Conservation (phyloP, 129 eudicot species). For the Cynara cardunculus region DNA sequence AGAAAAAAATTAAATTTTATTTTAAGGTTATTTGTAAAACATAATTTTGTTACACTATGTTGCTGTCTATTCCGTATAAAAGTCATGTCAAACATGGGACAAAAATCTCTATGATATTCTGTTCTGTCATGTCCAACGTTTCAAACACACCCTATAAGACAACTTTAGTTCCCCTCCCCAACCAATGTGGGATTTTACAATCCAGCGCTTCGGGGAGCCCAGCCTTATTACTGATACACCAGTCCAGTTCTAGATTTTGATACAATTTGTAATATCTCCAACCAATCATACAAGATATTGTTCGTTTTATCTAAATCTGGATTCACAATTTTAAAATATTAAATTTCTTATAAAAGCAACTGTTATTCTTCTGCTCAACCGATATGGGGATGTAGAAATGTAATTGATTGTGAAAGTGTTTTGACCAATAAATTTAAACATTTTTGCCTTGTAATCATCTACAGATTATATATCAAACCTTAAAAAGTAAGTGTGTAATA, state of each 20-base stretch:
- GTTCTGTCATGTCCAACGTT: too few relatives aligned
- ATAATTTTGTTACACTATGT: too few relatives aligned
- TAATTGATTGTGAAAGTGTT: background rate
- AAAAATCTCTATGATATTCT: too few relatives aligned
- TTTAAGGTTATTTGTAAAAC: too few relatives aligned
- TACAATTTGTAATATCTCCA: background rate
- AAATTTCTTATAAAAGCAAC: background rate
- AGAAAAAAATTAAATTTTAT: too few relatives aligned
- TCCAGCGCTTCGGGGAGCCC: background rate
- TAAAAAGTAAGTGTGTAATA: slow-evolving; percentile 31
- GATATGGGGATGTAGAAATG: too few relatives aligned
- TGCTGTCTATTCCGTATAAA: too few relatives aligned
- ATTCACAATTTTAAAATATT: background rate
- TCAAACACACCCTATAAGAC: too few relatives aligned
- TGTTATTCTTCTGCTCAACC: background rate
- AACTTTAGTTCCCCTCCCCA: background rate
- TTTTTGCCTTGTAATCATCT: background rate
- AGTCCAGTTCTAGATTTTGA: background rate
- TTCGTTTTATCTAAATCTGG: background rate
- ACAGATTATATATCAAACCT: slow-evolving; percentile 8
- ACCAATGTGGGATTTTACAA: background rate
- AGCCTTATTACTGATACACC: background rate
- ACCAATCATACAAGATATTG: background rate
- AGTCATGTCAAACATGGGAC: too few relatives aligned
- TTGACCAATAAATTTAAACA: background rate